Base-by-base conservation (phyloP, 2,329 filamentous ascomycete species). In the Arthrobotrys entomopaga region DNA sequence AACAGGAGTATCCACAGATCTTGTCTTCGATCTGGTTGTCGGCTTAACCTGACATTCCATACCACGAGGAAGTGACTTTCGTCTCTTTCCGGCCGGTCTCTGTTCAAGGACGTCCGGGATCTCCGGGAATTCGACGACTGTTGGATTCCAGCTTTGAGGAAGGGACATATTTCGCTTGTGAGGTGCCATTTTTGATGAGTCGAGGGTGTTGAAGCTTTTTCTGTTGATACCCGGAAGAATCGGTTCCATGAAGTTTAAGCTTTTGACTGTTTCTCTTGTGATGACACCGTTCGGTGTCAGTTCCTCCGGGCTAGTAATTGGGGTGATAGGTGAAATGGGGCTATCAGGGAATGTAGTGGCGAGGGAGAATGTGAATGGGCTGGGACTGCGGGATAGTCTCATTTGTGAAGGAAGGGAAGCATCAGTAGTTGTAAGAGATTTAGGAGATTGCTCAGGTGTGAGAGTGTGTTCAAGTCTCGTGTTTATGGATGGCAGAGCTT, bases 391-490 rank as follows among this genome's bases (percentile, higher is more conserved):
- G 53, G 70, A 67, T 2, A 57, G 43, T 38, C 57, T 61, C 53
- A 74, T 11, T 54, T 60, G 24, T 29, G 63, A 53, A 10, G 65
- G 57, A n/a, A 73, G 29, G 6, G 70, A 54, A 15, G 24, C 29
- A 46, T 64, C 57, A 20, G 57, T 48, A 40, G 40, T 42, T 42
- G 59, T 58, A 46, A 74, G 19, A 50, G 70, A 63, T 49, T 74
- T 74, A 10, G 70, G 70, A 24, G 70, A 74, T 24, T 74, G 70
- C 49, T 74, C 63, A 3, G 70, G 70, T 53, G 70, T 74, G 15
- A 74, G 63, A 34, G 70, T 74, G 53, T 67, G 70, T 38, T 74
- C 70, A 34, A 74, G 70, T 42, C 26, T 74, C 15, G 70, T 74
- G 56, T 70, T 69, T 52, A 75, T 69, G 10, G 58, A 26, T 10